phyloP scores from a whole-genome alignment of 78 protist species.

The Dictyostelium purpureum region DNA sequence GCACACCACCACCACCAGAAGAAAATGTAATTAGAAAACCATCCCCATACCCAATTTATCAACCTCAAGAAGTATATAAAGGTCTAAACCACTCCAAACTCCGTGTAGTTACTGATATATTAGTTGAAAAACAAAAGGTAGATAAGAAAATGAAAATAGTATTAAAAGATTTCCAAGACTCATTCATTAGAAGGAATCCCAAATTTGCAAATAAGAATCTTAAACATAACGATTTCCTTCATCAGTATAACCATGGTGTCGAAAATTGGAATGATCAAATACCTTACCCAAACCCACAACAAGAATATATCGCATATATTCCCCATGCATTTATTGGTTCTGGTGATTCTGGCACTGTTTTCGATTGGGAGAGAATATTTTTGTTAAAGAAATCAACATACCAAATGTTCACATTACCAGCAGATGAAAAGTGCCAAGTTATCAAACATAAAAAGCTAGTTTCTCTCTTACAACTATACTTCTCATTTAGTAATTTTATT shows the following conservation, averaged over 20 bases:
- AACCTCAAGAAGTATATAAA: slow-evolving; percentile 41
- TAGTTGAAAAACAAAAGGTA: slow-evolving; percentile 5
- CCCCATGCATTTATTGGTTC: slow-evolving; percentile 28
- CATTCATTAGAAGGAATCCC: slow-evolving; percentile 15
- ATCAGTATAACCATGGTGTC: slow-evolving; percentile 34
- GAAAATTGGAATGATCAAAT: slow-evolving; percentile 50
- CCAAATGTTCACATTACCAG: not conserved
- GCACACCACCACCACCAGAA: slow-evolving; percentile 33
- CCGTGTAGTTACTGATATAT: slow-evolving; percentile 13
- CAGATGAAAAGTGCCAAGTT: slow-evolving; percentile 10
- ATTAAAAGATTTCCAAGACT: slow-evolving; percentile 36
- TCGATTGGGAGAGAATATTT: slow-evolving; percentile 58
- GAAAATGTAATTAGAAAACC: not conserved
- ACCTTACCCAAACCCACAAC: slow-evolving; percentile 34
- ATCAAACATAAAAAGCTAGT: not conserved
- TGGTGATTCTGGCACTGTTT: slow-evolving; percentile 36
- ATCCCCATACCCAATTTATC: slow-evolving; percentile 22
- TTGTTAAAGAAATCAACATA: not conserved
- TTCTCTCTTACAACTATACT: slow-evolving; percentile 3
- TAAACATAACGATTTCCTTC: slow-evolving; percentile 52
- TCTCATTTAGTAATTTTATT: slow-evolving; percentile 32
- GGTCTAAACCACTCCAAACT: not conserved
- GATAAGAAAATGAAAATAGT: slow-evolving; percentile 40
- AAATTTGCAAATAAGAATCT: not conserved
- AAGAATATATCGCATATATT: slow-evolving; percentile 49